Conservation (phyloP, 768 basidiomycete species). For the Suillus weaverae region DNA sequence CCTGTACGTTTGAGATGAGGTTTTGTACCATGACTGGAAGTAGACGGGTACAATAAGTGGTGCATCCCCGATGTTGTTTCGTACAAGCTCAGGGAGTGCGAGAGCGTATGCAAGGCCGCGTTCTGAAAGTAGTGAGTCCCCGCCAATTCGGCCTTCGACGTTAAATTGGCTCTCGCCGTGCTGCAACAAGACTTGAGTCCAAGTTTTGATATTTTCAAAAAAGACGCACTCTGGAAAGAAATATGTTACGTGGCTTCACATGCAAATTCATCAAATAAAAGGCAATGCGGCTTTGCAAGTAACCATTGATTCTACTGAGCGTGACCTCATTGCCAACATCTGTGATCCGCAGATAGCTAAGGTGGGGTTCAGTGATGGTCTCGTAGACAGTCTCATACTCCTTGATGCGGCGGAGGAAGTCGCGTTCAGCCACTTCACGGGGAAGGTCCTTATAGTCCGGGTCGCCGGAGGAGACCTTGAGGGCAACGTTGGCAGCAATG, state of each 20-base stretch:
- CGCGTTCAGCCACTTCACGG: conserved; percentile 79
- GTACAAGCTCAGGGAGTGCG: conserved; percentile 85
- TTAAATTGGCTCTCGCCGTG: conserved; percentile 99
- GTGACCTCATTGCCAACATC: conserved; percentile 93
- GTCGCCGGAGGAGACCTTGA: conserved; percentile 96
- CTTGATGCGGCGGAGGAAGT: conserved; percentile 89
- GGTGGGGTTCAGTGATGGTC: conserved; percentile 86
- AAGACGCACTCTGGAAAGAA: conserved; percentile 80
- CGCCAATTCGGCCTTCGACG: conserved; percentile 94
- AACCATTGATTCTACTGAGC: conserved; percentile 86
- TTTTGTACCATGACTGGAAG: not conserved
- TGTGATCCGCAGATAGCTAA: conserved; percentile 88
- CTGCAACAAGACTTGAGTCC: conserved; percentile 41
- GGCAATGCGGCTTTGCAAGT: conserved; percentile 94
- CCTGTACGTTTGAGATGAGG: conserved; percentile 43
- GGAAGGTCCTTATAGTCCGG: conserved; percentile 95
- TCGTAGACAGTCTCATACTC: conserved; percentile 96
- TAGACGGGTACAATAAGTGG: conserved; percentile 53
- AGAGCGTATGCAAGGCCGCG: conserved; percentile 83
- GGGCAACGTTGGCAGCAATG: conserved; percentile 93
- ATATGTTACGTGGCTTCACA: conserved; percentile 94
- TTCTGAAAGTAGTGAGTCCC: conserved; percentile 87
- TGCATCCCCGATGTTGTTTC: conserved; percentile 87
- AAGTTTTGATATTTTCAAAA: conserved; percentile 6
- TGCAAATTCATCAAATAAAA: conserved; percentile 99